Percentiles rank a stretch among this genome's conserved stretches.
phyloP scores from a whole-genome alignment of 306 rosid species.

The Cyamopsis tetragonoloba region DNA sequence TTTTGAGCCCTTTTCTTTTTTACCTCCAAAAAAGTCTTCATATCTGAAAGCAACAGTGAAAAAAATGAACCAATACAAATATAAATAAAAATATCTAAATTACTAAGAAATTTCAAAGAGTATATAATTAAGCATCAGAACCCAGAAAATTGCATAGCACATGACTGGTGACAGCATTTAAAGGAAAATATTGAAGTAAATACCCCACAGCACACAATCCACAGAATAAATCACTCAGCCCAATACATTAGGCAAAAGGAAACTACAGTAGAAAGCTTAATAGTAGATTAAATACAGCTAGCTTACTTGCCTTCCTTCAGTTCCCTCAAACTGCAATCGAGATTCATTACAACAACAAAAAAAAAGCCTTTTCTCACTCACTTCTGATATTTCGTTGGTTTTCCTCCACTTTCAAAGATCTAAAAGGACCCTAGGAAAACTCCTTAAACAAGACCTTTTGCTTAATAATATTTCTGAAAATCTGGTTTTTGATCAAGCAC shows the following conservation, averaged over 20 bases:
- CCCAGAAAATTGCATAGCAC: slow-evolving; percentile 6
- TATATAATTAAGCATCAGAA: not conserved
- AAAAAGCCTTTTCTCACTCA: not conserved
- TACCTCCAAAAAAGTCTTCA: slow-evolving; percentile 64
- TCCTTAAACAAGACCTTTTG: no score
- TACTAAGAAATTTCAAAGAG: slow-evolving; percentile 2
- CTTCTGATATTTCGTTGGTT: no score
- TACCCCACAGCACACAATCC: slow-evolving; percentile 1
- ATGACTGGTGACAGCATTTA: not conserved
- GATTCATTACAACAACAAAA: not conserved
- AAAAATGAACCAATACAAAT: slow-evolving; percentile 20
- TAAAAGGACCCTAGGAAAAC: no score
- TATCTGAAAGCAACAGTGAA: slow-evolving; percentile 48
- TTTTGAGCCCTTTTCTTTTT: slow-evolving; percentile 40
- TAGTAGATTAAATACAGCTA: not conserved
- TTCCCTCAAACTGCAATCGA: not conserved
- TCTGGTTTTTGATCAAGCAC: no score
- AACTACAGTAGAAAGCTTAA: not conserved
- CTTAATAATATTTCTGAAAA: no score
- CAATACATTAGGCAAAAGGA: not conserved
- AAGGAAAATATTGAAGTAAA: slow-evolving; percentile 6
- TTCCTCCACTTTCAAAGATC: no score
- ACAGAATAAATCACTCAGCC: not conserved
- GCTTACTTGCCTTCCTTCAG: not conserved
- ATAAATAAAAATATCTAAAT: slow-evolving; percentile 6